These are phyloP conservation scores for Gossypium davidsonii DNA, from an alignment of 441 rosid species.

Conservation along the genomic window DNA sequence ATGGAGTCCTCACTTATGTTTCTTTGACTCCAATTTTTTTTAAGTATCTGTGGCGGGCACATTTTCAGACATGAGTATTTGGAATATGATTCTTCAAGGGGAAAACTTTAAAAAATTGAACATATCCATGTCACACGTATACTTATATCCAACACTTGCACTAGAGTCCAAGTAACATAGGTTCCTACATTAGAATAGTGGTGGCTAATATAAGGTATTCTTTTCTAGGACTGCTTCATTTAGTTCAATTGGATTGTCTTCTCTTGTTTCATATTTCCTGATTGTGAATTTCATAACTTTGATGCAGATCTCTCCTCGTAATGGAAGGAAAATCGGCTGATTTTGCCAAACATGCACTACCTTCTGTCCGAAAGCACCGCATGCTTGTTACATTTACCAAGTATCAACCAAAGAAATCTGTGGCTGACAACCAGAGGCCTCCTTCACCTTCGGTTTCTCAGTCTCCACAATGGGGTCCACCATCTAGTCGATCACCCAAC, in stretches of 20 bases:
- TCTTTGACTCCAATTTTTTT: not conserved
- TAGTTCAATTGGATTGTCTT: not conserved
- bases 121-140: not conserved
- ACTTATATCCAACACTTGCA: not conserved
- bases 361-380: conserved; percentile 56
- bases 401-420: conserved; percentile 47
- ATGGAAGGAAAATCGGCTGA: conserved; percentile 22
- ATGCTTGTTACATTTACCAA: conserved; percentile 69
- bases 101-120: not conserved
- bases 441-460: conserved; percentile 27
- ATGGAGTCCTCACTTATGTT: not conserved
- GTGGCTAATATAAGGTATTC: not conserved
- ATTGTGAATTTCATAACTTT: not conserved
- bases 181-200: not conserved
- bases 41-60: not conserved
- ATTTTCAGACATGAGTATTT: not conserved
- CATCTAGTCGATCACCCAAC: conserved; percentile 47
- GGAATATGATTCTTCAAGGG: not conserved
- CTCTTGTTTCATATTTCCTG: conserved; percentile 8
- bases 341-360: conserved; percentile 71
- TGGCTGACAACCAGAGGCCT: conserved; percentile 31
- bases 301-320: conserved; percentile 58
- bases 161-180: not conserved
- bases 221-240: not conserved
- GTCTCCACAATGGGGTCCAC: conserved; percentile 53